phyloP scores from a whole-genome alignment of 257 asterid species.

The Fraxinus pennsylvanica region DNA sequence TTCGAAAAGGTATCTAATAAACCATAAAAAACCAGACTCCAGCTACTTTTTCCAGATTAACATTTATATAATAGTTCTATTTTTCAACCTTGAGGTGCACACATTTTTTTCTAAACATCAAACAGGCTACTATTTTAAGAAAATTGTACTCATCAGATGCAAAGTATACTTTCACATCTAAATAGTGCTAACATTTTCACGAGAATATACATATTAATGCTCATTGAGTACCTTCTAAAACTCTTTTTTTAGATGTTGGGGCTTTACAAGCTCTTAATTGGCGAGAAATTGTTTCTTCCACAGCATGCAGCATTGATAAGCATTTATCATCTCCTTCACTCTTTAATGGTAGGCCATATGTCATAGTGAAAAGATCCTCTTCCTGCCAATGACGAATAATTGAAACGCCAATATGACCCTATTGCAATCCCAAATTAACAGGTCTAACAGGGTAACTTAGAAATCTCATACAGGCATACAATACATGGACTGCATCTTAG shows the following conservation, averaged over 20 bases:
- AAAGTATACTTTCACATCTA: constrained; percentile 22
- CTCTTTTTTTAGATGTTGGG: constrained; percentile 56
- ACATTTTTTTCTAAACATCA: constrained; percentile 13
- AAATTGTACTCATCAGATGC: neutral
- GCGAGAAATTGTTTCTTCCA: constrained; percentile 90
- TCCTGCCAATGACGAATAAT: constrained; percentile 48
- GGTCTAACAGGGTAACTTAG: constrained; percentile 8
- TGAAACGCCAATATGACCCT: constrained; percentile 1
- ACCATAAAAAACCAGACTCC: constrained; percentile 1
- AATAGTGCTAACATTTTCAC: constrained; percentile 16
- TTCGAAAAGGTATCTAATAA: neutral
- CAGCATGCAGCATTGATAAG: constrained; percentile 81
- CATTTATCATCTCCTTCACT: constrained; percentile 94
- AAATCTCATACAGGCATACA: constrained; percentile 1
- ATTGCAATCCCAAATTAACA: constrained; percentile 18
- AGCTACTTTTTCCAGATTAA: neutral
- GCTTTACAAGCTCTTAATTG: constrained; percentile 93
- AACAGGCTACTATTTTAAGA: neutral
- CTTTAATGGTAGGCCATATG: constrained; percentile 88
- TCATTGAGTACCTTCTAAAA: constrained; percentile 63
- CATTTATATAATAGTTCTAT: constrained; percentile 3
- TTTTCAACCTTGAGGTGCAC: constrained; percentile 7
- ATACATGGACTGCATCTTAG: constrained; percentile 13
- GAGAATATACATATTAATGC: constrained; percentile 11
- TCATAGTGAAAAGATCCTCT: constrained; percentile 89